phyloP scores from a whole-genome alignment of 768 basidiomycete species.

The Rhizopogon sp. region DNA sequence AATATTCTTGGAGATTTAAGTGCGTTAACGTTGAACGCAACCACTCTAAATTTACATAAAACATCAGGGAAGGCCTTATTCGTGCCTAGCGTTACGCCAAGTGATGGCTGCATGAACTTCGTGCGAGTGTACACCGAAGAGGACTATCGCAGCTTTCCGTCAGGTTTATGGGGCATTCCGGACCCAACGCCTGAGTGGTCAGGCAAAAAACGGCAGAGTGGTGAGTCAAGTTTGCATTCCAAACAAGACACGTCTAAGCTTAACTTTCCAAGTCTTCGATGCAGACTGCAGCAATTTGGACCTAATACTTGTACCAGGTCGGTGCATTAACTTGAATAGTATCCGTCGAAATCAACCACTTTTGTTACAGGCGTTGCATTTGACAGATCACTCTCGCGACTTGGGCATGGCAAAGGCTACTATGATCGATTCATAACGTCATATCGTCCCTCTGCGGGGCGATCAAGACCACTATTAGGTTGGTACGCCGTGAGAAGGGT shows the following conservation, averaged over 20 bases:
- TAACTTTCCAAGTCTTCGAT: constrained; percentile 23
- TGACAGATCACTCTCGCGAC: constrained; percentile 59
- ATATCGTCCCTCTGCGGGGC: constrained; percentile 38
- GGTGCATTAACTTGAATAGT: constrained; percentile 9
- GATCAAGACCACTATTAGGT: constrained; percentile 57
- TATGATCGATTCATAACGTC: constrained; percentile 69
- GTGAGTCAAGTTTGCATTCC: constrained; percentile 33
- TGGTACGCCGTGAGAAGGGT: constrained; percentile 14
- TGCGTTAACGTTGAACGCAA: constrained; percentile 22
- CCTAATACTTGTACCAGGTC: constrained; percentile 66
- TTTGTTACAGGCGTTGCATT: constrained; percentile 61
- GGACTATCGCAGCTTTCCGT: constrained; percentile 54
- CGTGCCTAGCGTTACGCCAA: constrained; percentile 58
- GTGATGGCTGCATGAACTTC: constrained; percentile 55
- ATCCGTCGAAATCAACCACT: background rate
- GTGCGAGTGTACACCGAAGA: constrained; percentile 52
- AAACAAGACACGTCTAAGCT: constrained; percentile 2
- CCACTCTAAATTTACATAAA: background rate
- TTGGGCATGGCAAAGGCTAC: constrained; percentile 82
- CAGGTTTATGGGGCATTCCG: constrained; percentile 71
- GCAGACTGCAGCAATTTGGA: constrained; percentile 42
- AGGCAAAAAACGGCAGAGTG: constrained; percentile 40
- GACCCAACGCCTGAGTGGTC: constrained; percentile 51
- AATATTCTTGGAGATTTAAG: constrained; percentile 49
- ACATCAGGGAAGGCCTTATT: constrained; percentile 57